These are phyloP conservation scores for Teunomyces stri DNA, from an alignment of 805 yeast genomes.

Conservation along the genomic window DNA sequence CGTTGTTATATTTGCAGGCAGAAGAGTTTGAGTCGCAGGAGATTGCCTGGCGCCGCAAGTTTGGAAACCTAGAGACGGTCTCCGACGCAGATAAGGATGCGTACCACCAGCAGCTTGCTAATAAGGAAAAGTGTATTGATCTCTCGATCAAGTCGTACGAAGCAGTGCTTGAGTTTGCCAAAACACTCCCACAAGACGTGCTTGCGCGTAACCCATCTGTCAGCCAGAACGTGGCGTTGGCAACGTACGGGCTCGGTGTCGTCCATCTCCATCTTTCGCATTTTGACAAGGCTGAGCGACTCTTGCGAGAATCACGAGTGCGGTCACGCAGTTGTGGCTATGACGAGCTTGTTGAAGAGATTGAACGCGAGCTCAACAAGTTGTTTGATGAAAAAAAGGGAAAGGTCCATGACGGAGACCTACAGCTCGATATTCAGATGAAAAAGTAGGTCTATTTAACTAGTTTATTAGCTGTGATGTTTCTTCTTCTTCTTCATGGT, in stretches of 20 bases:
- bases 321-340: constrained; percentile 69
- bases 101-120: constrained; percentile 16
- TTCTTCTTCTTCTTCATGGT: constrained; percentile 3
- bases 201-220: constrained; percentile 25
- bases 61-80: background rate
- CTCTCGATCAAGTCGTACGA: constrained; percentile 34
- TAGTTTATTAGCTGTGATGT: constrained; percentile 1
- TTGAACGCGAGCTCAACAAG: constrained; percentile 64
- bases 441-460: constrained; percentile 7
- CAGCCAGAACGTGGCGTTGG: constrained; percentile 70
- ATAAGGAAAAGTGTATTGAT: constrained; percentile 24
- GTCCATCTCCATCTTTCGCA: constrained; percentile 60
- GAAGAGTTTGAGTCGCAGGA: constrained; percentile 58
- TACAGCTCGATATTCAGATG: constrained; percentile 27
- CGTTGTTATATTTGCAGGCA: constrained; percentile 64
- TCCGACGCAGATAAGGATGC: constrained; percentile 27
- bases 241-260: constrained; percentile 85
- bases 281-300: constrained; percentile 54
- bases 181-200: constrained; percentile 26
- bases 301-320: constrained; percentile 65
- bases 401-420: constrained; percentile 10
- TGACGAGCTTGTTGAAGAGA: constrained; percentile 57
- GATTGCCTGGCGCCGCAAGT: constrained; percentile 21
- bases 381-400: constrained; percentile 37
- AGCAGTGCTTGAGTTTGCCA: constrained; percentile 33